These are phyloP conservation scores for Pichia sp. DNA, from an alignment of 1,139 yeast species.

Conservation along the genomic window DNA sequence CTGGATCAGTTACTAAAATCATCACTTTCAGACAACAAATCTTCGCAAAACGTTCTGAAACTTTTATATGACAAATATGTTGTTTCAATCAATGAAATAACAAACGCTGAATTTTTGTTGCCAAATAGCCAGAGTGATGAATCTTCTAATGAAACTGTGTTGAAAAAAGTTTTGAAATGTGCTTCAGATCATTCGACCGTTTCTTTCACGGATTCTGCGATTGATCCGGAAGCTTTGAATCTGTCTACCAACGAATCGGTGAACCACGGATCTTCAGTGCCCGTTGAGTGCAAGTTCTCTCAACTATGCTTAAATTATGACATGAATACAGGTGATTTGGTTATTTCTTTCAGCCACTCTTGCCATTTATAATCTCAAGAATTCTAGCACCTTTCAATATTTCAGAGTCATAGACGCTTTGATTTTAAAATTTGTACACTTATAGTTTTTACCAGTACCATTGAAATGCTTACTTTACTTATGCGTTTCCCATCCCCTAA, in stretches of 20 bases:
- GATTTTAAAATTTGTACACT: background rate
- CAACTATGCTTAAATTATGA: slow-evolving; percentile 29
- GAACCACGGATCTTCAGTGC: slow-evolving; percentile 1
- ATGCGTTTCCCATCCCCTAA: background rate
- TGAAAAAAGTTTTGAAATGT: slow-evolving; percentile 25
- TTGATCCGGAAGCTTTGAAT: slow-evolving; percentile 31
- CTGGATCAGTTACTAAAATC: slow-evolving; percentile 23
- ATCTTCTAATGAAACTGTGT: slow-evolving; percentile 4
- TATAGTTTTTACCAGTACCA: background rate
- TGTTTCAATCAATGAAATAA: slow-evolving; percentile 27
- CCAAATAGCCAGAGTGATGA: slow-evolving; percentile 11
- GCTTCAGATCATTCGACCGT: slow-evolving; percentile 26
- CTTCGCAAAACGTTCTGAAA: slow-evolving; percentile 23
- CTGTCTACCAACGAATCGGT: slow-evolving; percentile 17
- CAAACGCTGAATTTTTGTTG: slow-evolving; percentile 28
- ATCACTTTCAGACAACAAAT: slow-evolving; percentile 22
- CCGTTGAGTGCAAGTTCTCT: slow-evolving; percentile 27
- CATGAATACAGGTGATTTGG: slow-evolving; percentile 26
- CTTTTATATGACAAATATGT: slow-evolving; percentile 28
- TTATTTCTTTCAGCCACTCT: slow-evolving; percentile 30
- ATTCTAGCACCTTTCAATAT: background rate
- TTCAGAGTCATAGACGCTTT: background rate
- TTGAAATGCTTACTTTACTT: slow-evolving; percentile 8
- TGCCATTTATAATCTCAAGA: slow-evolving; percentile 18
- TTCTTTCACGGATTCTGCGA: slow-evolving; percentile 22